These are phyloP conservation scores for Citrullus mucosospermus DNA, from an alignment of 306 rosid species.

Conservation along the genomic window DNA sequence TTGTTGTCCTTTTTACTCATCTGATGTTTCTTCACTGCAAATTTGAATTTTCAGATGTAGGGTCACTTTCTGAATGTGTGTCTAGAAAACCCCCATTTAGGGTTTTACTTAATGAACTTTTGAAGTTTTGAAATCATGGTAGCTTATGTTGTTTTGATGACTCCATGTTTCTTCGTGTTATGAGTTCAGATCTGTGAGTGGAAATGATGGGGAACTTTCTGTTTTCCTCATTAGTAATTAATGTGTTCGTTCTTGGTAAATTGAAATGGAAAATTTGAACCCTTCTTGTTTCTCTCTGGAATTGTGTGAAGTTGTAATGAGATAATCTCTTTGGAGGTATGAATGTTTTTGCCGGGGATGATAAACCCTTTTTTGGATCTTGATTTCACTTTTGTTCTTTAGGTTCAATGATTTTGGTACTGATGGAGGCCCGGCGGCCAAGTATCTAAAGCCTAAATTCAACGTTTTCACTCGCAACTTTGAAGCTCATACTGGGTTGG, in stretches of 20 bases:
- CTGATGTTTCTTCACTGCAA: background rate
- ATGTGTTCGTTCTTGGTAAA: background rate
- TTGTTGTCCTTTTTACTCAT: background rate
- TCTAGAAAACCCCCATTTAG: background rate
- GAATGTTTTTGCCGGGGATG: background rate
- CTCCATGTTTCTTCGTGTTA: background rate
- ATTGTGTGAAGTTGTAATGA: too few species aligned
- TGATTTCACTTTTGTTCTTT: background rate
- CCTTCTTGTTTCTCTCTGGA: too few species aligned
- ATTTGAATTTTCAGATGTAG: background rate
- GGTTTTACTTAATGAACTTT: background rate
- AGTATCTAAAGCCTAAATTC: conserved; percentile 35
- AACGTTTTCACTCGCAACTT: conserved; percentile 25
- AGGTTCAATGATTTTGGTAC: conserved; percentile 46
- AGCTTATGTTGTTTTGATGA: background rate
- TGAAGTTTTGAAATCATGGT: background rate
- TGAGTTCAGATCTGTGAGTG: background rate
- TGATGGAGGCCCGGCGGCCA: conserved; percentile 51
- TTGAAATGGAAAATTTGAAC: background rate
- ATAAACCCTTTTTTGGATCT: background rate
- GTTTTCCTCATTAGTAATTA: background rate
- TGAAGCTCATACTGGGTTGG: conserved; percentile 27
- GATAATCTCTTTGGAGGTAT: background rate
- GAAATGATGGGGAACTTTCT: background rate
- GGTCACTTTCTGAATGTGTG: background rate